These are phyloP conservation scores for Rheum nobile DNA, from an alignment of 148 eudicot genomes.

Conservation along the genomic window DNA sequence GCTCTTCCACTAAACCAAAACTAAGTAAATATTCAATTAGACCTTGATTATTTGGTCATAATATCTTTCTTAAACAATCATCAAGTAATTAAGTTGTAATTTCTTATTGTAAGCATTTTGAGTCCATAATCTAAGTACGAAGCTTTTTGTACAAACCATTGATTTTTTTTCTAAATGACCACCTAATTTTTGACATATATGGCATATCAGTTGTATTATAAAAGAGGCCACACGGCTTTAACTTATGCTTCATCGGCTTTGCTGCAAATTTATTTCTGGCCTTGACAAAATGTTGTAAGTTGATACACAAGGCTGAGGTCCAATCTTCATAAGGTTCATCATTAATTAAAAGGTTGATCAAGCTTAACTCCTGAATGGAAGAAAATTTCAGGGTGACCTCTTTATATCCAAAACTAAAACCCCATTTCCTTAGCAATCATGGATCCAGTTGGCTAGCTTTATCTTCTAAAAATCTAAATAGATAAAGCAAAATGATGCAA, in stretches of 20 bases:
- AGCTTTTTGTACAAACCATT: too few relatives aligned
- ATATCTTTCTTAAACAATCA: too few relatives aligned
- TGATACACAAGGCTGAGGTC: constrained; percentile 61
- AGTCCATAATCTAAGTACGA: too few relatives aligned
- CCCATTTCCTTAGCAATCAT: constrained; percentile 61
- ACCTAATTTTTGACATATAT: constrained; percentile 26
- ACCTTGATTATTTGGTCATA: too few relatives aligned
- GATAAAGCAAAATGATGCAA: neutral
- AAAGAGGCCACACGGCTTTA: constrained; percentile 44
- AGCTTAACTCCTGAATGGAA: constrained; percentile 44
- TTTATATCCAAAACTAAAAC: constrained; percentile 34
- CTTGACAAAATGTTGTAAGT: constrained; percentile 52
- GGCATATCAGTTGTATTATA: constrained; percentile 21
- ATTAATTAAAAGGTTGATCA: constrained; percentile 70
- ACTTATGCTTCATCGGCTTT: constrained; percentile 37
- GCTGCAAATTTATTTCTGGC: constrained; percentile 35
- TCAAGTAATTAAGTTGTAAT: too few relatives aligned
- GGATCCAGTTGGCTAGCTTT: constrained; percentile 55
- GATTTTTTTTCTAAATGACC: constrained; percentile 62
- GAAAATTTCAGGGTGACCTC: constrained; percentile 51
- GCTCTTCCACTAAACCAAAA: too few relatives aligned
- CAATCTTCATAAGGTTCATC: constrained; percentile 54
- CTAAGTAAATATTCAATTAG: too few relatives aligned
- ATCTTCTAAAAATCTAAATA: constrained; percentile 68
- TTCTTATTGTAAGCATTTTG: too few relatives aligned